Conservation (phyloP, 176 grass and related monocot species). For the Oryza longistaminata region DNA sequence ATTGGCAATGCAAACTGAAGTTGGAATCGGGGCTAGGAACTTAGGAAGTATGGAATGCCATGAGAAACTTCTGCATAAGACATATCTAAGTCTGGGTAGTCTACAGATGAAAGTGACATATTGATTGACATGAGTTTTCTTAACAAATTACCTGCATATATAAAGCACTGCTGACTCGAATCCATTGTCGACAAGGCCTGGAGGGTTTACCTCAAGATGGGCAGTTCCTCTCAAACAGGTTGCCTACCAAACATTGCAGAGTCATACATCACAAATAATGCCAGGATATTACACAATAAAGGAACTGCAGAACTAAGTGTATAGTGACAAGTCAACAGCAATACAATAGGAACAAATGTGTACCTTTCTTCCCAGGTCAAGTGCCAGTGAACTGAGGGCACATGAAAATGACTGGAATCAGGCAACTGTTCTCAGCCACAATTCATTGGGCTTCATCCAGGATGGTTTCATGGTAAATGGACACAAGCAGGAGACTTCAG, state of each 20-base stretch:
- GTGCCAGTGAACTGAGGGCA: conserved; percentile 39
- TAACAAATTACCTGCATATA: conserved; percentile 5
- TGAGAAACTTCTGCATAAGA: neutral
- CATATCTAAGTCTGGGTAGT: neutral
- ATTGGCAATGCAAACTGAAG: neutral
- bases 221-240: neutral
- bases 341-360: neutral
- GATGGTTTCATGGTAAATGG: neutral
- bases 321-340: neutral
- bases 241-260: neutral
- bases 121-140: neutral
- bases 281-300: neutral
- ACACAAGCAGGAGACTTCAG: neutral
- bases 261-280: neutral
- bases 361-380: conserved; percentile 33
- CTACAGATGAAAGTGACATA: neutral
- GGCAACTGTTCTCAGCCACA: neutral
- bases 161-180: neutral
- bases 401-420: conserved; percentile 22
- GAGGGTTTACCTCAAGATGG: neutral
- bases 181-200: neutral
- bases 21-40: neutral
- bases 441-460: neutral
- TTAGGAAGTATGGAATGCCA: neutral
- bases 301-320: neutral